Evolutionary conservation across 257 asterid species (phyloP).

Genomic region (Lycium barbarum): DNA sequence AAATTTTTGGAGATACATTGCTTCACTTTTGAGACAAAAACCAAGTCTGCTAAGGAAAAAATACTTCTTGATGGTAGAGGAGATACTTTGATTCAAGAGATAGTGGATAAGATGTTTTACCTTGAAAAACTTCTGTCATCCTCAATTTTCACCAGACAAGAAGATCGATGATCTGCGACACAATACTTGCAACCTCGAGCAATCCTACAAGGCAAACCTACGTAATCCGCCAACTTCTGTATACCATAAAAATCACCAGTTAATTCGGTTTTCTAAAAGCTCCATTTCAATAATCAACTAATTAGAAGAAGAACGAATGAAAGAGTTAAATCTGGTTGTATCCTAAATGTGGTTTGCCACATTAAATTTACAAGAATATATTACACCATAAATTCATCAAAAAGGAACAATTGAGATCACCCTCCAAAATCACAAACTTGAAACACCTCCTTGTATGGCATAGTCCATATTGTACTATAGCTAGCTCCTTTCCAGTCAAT

Average conservation of each 20-base stretch:
- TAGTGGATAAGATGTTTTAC: conserved; percentile 40
- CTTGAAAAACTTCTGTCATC: conserved; percentile 69
- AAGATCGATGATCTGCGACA: conserved; percentile 83
- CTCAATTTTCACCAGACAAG: conserved; percentile 82
- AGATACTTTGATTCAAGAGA: neutral
- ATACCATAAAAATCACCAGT: conserved; percentile 31
- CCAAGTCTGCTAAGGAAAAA: neutral
- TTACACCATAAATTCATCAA: neutral
- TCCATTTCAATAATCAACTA: conserved; percentile 18
- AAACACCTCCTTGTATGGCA: neutral
- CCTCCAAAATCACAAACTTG: neutral
- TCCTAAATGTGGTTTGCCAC: neutral
- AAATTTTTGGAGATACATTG: neutral
- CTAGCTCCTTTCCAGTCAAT: neutral
- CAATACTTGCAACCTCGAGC: conserved; percentile 97
- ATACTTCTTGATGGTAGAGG: neutral
- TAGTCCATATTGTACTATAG: neutral
- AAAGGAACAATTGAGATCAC: neutral
- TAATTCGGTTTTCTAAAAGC: conserved; percentile 16
- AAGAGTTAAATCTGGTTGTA: neutral
- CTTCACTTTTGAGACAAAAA: neutral
- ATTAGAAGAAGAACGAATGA: neutral
- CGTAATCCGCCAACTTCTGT: conserved; percentile 95
- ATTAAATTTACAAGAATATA: neutral
- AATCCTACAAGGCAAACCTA: conserved; percentile 97